These are phyloP conservation scores for Pichia scutulata DNA, from an alignment of 805 yeast genomes.

Conservation along the genomic window DNA sequence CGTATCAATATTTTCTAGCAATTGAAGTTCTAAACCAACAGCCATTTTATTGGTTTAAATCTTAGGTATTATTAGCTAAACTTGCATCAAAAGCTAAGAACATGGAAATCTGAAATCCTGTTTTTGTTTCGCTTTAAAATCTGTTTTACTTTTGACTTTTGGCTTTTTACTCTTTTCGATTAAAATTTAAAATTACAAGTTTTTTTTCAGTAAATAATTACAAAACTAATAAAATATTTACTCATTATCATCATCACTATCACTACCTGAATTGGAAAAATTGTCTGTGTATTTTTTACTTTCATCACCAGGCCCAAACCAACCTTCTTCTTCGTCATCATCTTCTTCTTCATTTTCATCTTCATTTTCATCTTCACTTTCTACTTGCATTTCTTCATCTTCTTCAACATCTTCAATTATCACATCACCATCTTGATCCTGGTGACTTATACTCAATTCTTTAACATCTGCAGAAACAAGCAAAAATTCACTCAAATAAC, in stretches of 20 bases:
- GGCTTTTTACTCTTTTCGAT: background rate
- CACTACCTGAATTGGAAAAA: conserved; percentile 32
- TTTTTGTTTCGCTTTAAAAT: background rate
- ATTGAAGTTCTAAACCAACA: background rate
- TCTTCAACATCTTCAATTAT: conserved; percentile 23
- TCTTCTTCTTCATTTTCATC: conserved; percentile 25
- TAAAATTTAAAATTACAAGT: background rate
- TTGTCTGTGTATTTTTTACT: conserved; percentile 24
- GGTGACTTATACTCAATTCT: conserved; percentile 11
- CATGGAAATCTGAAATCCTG: too few relatives aligned
- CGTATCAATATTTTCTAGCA: background rate
- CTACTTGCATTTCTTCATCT: conserved; percentile 19
- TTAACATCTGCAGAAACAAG: conserved; percentile 16
- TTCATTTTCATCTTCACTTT: conserved; percentile 24
- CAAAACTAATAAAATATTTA: background rate
- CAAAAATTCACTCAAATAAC: conserved; percentile 47
- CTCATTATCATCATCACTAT: conserved; percentile 27
- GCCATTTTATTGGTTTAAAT: background rate
- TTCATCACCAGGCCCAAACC: conserved; percentile 28
- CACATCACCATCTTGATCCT: conserved; percentile 23
- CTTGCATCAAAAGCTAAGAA: too few relatives aligned
- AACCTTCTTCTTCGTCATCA: conserved; percentile 28
- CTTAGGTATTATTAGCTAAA: too few relatives aligned
- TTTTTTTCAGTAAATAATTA: background rate
- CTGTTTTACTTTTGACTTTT: too few relatives aligned